Conservation (phyloP, 495 filamentous ascomycete species). For the Pyrenula massariospora region DNA sequence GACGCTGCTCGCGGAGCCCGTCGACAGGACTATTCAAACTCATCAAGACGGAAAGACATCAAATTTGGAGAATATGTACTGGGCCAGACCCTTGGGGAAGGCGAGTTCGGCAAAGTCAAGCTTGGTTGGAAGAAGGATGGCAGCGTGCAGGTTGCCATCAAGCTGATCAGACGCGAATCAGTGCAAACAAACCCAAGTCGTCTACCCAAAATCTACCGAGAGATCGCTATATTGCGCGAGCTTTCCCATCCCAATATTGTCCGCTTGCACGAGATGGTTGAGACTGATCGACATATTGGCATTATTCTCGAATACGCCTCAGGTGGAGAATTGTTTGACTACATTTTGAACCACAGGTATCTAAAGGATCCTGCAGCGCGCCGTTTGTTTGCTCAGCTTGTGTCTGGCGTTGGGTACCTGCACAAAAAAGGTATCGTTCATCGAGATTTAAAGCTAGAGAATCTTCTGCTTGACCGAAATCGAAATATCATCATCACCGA, state of each 20-base stretch:
- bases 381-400: conserved; percentile 86
- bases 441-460: conserved; percentile 94
- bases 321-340: conserved; percentile 94
- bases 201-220: conserved; percentile 91
- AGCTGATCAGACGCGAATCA: conserved; percentile 85
- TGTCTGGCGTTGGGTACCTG: conserved; percentile 93
- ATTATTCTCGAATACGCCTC: conserved; percentile 98
- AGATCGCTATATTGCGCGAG: conserved; percentile 80
- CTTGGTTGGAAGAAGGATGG: conserved; percentile 98
- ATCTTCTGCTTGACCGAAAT: conserved; percentile 88
- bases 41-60: conserved; percentile 56
- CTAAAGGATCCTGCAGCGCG: conserved; percentile 87
- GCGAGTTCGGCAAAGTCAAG: conserved; percentile 98
- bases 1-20: conserved; percentile 46
- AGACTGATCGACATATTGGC: conserved; percentile 90
- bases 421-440: conserved; percentile 99
- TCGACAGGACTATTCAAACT: conserved; percentile 63
- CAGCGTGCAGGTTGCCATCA: conserved; percentile 91
- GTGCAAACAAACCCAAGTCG: conserved; percentile 77
- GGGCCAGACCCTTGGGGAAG: conserved; percentile 94
- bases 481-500: conserved; percentile 99
- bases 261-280: conserved; percentile 93
- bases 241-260: conserved; percentile 95
- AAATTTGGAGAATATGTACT: conserved; percentile 92
- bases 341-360: conserved; percentile 92